Percentiles rank a stretch among this genome's conserved stretches.
These are phyloP conservation scores for Lasiodiplodia hormozganensis DNA, from an alignment of 2,329 filamentous ascomycete genomes.

Conservation along the genomic window DNA sequence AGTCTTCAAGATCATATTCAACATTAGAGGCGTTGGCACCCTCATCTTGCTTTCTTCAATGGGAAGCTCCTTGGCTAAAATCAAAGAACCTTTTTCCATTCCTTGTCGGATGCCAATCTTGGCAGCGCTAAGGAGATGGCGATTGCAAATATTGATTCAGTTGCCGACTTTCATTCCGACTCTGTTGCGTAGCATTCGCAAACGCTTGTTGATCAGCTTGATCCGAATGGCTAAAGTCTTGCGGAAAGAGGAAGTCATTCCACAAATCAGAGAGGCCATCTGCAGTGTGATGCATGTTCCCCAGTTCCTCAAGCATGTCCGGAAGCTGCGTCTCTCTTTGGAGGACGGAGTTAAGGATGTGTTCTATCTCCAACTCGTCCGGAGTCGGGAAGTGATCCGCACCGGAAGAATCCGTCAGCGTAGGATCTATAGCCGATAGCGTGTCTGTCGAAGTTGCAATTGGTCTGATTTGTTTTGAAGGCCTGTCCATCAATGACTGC, in stretches of 20 bases:
- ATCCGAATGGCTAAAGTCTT: not conserved
- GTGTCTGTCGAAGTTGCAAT: not conserved
- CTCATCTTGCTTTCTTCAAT: too few relatives aligned
- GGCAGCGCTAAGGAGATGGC: not conserved
- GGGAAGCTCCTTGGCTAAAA: too few relatives aligned
- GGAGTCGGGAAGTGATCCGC: not conserved
- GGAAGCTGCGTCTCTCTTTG: not conserved
- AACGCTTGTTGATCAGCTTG: not conserved
- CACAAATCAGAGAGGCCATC: not conserved
- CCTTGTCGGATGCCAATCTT: too few relatives aligned
- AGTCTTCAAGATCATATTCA: too few relatives aligned
- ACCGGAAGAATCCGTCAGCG: not conserved
- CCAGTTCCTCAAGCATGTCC: conserved; percentile 1
- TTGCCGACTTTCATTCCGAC: not conserved
- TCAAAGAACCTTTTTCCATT: not conserved
- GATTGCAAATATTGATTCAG: not conserved
- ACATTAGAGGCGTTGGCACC: too few relatives aligned
- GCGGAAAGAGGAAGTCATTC: not conserved
- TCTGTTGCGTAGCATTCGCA: not conserved
- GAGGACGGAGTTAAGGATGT: not conserved
- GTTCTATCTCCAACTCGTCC: conserved; percentile 5
- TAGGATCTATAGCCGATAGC: not conserved
- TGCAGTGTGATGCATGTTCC: not conserved
- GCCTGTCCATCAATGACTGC: not conserved
- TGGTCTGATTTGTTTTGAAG: not conserved